Evolutionary conservation across 768 basidiomycete species (phyloP), one percentile per base, ranked within the genome.

Genomic region (Lactarius hatsudake): DNA sequence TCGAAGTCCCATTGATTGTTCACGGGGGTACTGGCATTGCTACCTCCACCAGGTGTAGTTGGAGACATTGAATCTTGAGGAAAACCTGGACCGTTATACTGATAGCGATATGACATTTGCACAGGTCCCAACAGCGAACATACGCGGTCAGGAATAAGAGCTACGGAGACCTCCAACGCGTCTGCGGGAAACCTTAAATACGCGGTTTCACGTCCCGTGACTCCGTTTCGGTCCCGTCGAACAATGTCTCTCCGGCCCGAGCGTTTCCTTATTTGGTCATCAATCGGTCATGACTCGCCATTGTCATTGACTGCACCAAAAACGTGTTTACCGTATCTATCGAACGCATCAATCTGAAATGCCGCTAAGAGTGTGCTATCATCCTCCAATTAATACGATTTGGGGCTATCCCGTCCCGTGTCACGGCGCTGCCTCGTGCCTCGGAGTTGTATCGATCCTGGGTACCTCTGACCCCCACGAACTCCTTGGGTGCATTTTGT

Each of bases 41-140:
- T 71, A 63, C 62, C 63, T 43, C 54, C 68, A 40, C 70, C 65
- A 9, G 70, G 70, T 9, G 68, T 71, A 0, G 59, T 66, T 48
- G 70, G 68, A 0, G 70, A 63, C 64, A 69, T 66, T 58, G 65
- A 13, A 38, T 40, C 64, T 70, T 68, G 69, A 58, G 28, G 67
- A 48, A 43, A 63, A 62, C 40, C 36, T 28, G 63, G 43, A 23
- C 58, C 61, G 60, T 56, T 69, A 57, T 68, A 69, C 26, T 34
- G 69, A 26, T 69, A 68, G 59, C 57, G 69, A 64, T 68, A 68
- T 62, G 62, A 61, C 69, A 70, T 70, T 70, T 69, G 69, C 61
- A 69, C 28, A 40, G n/a, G 23, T 18, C 54, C 68, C 30, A 45
- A 62, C 61, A 2, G 59, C 61, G 59, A 54, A 71, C 69, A 69